Percentiles rank a stretch among this genome's conserved stretches.
Evolutionary conservation across 345 rosid species (phyloP).

Genomic region (Aurinia saxatilis): DNA sequence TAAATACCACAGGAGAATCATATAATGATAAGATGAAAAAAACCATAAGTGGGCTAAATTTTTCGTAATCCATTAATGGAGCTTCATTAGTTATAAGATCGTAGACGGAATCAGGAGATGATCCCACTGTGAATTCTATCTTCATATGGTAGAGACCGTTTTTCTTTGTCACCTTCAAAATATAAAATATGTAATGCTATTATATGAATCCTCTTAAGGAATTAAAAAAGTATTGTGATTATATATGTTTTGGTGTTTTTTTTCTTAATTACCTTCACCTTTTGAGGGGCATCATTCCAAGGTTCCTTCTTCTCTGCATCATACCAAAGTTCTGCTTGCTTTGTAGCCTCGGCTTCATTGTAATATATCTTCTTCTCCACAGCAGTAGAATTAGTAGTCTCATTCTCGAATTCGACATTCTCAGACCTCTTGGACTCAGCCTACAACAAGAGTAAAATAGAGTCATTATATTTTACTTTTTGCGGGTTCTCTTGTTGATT

Average conservation of each 20-base stretch:
- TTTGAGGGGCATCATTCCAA: slow-evolving; percentile 48
- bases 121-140: neutral
- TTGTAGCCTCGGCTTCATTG: slow-evolving; percentile 29
- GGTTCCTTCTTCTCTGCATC: slow-evolving; percentile 34
- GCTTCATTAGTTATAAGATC: neutral
- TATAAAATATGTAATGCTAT: neutral
- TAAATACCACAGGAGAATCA: neutral
- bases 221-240: neutral
- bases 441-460: slow-evolving; percentile 23
- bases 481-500: neutral
- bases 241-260: neutral
- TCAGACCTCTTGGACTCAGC: no score
- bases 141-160: neutral
- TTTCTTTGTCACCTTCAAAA: slow-evolving; percentile 4
- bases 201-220: no score
- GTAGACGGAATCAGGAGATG: neutral
- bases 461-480: neutral
- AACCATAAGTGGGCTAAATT: neutral
- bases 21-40: neutral
- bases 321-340: slow-evolving; percentile 52
- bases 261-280: slow-evolving; percentile 38
- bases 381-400: no score
- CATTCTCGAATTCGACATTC: no score
- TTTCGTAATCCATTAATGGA: neutral
- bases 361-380: no score